Base-by-base conservation (phyloP, 108 stramenopile genomes). In the Epithemia pelagica region DNA sequence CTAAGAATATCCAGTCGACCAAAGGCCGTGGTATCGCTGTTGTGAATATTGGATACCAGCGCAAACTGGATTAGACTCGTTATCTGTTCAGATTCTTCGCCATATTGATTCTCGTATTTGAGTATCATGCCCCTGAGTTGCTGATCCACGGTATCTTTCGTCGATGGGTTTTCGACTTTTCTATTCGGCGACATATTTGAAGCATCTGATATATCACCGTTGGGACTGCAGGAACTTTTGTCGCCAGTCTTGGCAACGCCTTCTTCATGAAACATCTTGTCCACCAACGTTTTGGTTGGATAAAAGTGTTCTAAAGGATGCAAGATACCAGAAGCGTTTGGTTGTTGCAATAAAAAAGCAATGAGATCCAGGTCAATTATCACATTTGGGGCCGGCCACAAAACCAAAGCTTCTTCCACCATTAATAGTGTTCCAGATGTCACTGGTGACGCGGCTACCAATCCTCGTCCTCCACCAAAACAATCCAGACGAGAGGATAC, bases 391-490 rank as follows among this genome's bases (percentile, higher is more conserved):
- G 78, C 69, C 0, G 81, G 75, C 91, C 91, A 92, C 23, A 69
- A 51, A 23, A 89, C 67, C 10, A 80, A 57, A 1, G 87, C 81
- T 28, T 82, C 74, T 74, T 92, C 91, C 22, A 88, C 76, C 52
- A 92, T 58, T 0, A 89, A 60, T 51, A 85, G 70, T 33, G 88
- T 92, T 24, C 91, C 91, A 15, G 88, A 81, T 30, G 72, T 64
- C n/a, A 92, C 51, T 28, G 72, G 61, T 27, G 23, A 58, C 27
- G 73, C 59, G 0, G 91, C 91, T 19, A 87, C 77, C 54, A 81
- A 89, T 33, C 86, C 91, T 56, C 91, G 54, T 15, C 88, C 88
- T n/a, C 85, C 87, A 21, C 90, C 87, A 54, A 54, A 32, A 0
- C 71, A 56, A 20, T 60, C 57, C 0, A 82, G 64, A 46, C 15